phyloP scores from a whole-genome alignment of 2,329 filamentous ascomycete genomes.

The Alternaria solani region DNA sequence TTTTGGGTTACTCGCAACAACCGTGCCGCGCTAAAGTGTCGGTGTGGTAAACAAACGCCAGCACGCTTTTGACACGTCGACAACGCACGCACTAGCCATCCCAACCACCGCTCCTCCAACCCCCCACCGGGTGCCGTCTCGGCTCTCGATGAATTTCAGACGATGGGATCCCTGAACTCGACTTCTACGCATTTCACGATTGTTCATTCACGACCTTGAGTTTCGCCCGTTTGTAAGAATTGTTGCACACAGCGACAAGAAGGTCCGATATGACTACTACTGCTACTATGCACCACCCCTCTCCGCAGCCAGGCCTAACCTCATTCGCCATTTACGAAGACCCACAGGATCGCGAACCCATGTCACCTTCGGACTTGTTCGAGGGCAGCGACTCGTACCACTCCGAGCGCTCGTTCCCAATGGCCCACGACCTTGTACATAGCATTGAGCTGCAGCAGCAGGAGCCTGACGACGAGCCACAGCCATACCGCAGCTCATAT shows the following conservation, averaged over 20 bases:
- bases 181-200: conserved; percentile 7
- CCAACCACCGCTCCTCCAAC: conserved; percentile 1
- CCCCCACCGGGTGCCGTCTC: conserved; percentile 3
- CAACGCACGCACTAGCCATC: conserved; percentile 29
- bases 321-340: conserved; percentile 49
- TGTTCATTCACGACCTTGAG: conserved; percentile 21
- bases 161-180: conserved; percentile 16
- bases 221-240: conserved; percentile 14
- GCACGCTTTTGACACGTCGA: conserved; percentile 24
- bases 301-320: conserved; percentile 37
- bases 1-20: conserved; percentile 28
- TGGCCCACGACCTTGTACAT: conserved; percentile 38
- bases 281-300: conserved; percentile 39
- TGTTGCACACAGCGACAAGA: conserved; percentile 29
- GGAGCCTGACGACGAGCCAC: conserved; percentile 29
- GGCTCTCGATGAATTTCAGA: conserved; percentile 11
- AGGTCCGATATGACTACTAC: conserved; percentile 38
- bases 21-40: conserved; percentile 17
- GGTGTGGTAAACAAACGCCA: conserved; percentile 30
- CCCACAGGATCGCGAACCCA: conserved; percentile 38
- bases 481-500: conserved; percentile 45
- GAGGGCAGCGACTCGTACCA: conserved; percentile 46
- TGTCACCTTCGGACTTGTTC: conserved; percentile 42
- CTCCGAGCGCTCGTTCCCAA: conserved; percentile 40
- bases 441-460: conserved; percentile 42